Conservation (phyloP, 2,329 filamentous ascomycete genomes). For the Fusarium mundagurra region DNA sequence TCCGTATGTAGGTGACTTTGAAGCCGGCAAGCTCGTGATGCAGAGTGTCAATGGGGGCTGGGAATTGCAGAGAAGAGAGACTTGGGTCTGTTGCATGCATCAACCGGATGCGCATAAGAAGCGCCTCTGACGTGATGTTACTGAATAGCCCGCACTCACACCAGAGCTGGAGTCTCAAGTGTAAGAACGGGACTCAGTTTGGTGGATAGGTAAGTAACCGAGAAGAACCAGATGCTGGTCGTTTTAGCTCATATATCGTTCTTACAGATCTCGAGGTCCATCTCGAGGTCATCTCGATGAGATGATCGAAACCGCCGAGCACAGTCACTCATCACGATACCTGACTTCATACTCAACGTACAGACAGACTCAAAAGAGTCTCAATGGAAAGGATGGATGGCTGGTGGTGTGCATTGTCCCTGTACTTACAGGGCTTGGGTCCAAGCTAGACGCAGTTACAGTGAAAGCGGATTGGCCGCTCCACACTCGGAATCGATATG, state of each 20-base stretch:
- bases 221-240: neutral
- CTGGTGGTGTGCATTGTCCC: conserved; percentile 33
- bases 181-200: neutral
- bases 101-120: conserved; percentile 27
- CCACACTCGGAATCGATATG: conserved; percentile 34
- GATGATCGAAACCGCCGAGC: neutral
- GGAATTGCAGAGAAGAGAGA: conserved; percentile 13
- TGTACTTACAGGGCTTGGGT: conserved; percentile 40
- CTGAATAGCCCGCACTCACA: conserved; percentile 6
- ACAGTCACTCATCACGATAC: neutral
- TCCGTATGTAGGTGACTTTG: neutral
- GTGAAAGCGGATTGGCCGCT: conserved; percentile 44
- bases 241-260: neutral
- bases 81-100: conserved; percentile 25
- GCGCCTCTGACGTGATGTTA: conserved; percentile 33
- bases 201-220: neutral
- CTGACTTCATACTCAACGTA: neutral
- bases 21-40: conserved; percentile 31
- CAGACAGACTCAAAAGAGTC: neutral
- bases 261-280: neutral
- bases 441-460: conserved; percentile 37
- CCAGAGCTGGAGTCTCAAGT: neutral
- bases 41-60: conserved; percentile 28
- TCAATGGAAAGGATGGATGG: neutral
- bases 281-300: neutral